Conservation (phyloP, 2,329 filamentous ascomycete species). For the Didymosphaeria variabile region DNA sequence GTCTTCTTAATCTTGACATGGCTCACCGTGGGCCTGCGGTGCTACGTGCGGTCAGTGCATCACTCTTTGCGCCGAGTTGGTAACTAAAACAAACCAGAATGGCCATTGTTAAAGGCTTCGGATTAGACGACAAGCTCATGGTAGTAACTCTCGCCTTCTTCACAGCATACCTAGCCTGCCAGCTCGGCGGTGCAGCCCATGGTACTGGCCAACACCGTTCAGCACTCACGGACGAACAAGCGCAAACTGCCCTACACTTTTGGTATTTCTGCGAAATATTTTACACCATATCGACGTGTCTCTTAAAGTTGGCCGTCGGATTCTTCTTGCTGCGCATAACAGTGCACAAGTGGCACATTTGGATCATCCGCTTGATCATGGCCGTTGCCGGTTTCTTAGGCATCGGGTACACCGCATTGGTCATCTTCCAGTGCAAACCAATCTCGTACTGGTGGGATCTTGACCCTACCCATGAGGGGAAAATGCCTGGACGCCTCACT, state of each 20-base stretch:
- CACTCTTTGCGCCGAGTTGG: not conserved
- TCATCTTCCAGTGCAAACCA: constrained; percentile 62
- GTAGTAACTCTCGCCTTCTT: constrained; percentile 48
- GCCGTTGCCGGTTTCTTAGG: constrained; percentile 55
- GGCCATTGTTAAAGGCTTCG: constrained; percentile 49
- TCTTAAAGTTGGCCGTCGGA: constrained; percentile 61
- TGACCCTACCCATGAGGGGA: constrained; percentile 46
- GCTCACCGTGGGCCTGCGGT: constrained; percentile 48
- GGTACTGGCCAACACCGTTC: constrained; percentile 48
- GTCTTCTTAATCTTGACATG: constrained; percentile 50
- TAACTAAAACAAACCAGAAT: constrained; percentile 23
- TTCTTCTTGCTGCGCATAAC: constrained; percentile 63
- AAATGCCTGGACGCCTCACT: constrained; percentile 53
- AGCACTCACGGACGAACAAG: constrained; percentile 39
- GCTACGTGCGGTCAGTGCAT: constrained; percentile 44
- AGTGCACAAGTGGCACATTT: constrained; percentile 52
- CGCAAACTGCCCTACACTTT: constrained; percentile 41
- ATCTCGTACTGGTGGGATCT: constrained; percentile 60
- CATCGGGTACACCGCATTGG: constrained; percentile 59
- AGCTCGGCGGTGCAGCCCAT: constrained; percentile 48
- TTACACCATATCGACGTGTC: constrained; percentile 59
- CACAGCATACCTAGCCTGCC: constrained; percentile 42
- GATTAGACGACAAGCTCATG: constrained; percentile 53
- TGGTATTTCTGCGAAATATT: constrained; percentile 65
- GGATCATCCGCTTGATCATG: constrained; percentile 58